Conservation (phyloP, 805 yeast genomes). For the Blastobotrys parvus region DNA sequence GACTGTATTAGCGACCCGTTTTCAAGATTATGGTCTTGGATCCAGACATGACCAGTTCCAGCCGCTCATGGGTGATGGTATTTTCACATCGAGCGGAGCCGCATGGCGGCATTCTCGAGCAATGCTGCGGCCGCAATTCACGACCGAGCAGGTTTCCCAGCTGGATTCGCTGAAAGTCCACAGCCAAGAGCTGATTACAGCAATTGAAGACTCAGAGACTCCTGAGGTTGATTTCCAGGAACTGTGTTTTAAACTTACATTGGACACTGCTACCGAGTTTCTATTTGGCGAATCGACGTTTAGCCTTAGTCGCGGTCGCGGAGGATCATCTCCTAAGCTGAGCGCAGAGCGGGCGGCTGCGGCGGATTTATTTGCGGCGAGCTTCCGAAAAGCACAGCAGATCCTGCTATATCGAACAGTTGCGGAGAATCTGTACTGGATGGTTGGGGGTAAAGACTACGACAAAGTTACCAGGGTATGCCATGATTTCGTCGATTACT, state of each 20-base stretch:
- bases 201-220: slow-evolving; percentile 3
- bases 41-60: slow-evolving; percentile 18
- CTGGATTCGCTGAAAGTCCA: slow-evolving; percentile 21
- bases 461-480: slow-evolving; percentile 15
- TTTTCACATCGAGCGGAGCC: slow-evolving; percentile 28
- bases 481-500: slow-evolving; percentile 32
- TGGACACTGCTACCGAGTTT: slow-evolving; percentile 22
- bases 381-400: background rate
- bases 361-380: background rate
- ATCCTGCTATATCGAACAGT: background rate
- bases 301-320: slow-evolving; percentile 1
- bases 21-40: slow-evolving; percentile 24
- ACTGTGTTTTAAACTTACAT: slow-evolving; percentile 2
- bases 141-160: slow-evolving; percentile 26
- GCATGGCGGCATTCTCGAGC: slow-evolving; percentile 31
- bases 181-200: slow-evolving; percentile 15
- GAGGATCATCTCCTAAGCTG: too few species aligned
- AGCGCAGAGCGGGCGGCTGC: background rate
- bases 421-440: slow-evolving; percentile 17
- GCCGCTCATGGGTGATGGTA: slow-evolving; percentile 28
- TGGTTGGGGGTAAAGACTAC: slow-evolving; percentile 22
- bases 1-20: slow-evolving; percentile 23
- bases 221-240: slow-evolving; percentile 20
- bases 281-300: slow-evolving; percentile 14
- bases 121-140: slow-evolving; percentile 30